These are phyloP conservation scores for Russula compacta DNA, from an alignment of 768 basidiomycete genomes.

Conservation along the genomic window DNA sequence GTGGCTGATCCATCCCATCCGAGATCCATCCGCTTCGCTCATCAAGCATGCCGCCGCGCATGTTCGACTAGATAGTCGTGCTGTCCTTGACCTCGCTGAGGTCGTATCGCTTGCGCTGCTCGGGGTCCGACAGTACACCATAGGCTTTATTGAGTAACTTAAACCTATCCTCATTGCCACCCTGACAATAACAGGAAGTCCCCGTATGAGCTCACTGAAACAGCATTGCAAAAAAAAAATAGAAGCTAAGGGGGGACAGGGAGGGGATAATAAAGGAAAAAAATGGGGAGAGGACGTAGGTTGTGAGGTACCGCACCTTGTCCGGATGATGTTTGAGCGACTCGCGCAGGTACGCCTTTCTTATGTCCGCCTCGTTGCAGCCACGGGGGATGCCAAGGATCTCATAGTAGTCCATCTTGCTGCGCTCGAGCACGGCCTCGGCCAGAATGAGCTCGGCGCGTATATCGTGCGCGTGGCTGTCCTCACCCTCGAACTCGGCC, in stretches of 20 bases:
- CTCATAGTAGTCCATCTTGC: constrained; percentile 86
- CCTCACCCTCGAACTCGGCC: constrained; percentile 52
- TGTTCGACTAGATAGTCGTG: constrained; percentile 28
- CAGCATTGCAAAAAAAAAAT: too few species aligned
- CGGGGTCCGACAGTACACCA: constrained; percentile 70
- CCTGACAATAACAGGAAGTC: constrained; percentile 32
- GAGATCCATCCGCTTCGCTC: too few species aligned
- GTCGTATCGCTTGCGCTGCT: constrained; percentile 66
- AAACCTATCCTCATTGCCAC: constrained; percentile 94
- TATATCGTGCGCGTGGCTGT: constrained; percentile 53
- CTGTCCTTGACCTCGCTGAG: constrained; percentile 77
- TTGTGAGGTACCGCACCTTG: constrained; percentile 41
- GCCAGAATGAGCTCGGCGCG: constrained; percentile 68
- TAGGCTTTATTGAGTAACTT: constrained; percentile 81
- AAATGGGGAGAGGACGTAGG: not conserved
- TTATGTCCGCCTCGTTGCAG: constrained; percentile 64
- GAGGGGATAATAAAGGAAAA: not conserved
- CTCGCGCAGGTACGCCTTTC: constrained; percentile 86
- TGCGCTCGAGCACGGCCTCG: constrained; percentile 71
- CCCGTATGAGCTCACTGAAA: not conserved
- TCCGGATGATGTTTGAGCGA: constrained; percentile 81
- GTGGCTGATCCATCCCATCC: too few species aligned
- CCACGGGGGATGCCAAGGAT: constrained; percentile 55
- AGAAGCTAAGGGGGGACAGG: too few species aligned
- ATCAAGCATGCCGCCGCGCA: constrained; percentile 28